Conservation (phyloP, 2,329 filamentous ascomycete species). For the Hypoxylon sp. region DNA sequence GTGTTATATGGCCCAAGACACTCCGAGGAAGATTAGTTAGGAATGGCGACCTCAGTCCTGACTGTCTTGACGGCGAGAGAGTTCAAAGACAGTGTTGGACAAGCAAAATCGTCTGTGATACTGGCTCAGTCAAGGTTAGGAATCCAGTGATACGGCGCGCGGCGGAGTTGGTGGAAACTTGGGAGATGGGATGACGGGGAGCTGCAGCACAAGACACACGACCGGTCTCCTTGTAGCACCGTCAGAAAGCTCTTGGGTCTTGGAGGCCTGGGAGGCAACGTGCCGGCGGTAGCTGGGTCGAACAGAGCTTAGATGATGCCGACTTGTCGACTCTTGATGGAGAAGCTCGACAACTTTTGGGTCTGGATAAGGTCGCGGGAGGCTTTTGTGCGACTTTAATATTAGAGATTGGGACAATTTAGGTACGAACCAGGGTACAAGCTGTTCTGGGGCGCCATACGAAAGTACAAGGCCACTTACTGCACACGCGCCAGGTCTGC, state of each 20-base stretch:
- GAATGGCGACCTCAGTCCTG: slow-evolving; percentile 35
- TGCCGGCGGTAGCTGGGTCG: slow-evolving; percentile 43
- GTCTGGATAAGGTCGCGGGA: slow-evolving; percentile 46
- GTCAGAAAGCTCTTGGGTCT: slow-evolving; percentile 42
- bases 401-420: slow-evolving; percentile 49
- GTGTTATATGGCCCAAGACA: slow-evolving; percentile 39
- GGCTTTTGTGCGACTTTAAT: slow-evolving; percentile 51
- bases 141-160: slow-evolving; percentile 59
- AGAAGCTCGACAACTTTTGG: slow-evolving; percentile 43
- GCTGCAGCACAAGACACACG: slow-evolving; percentile 54
- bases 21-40: slow-evolving; percentile 29
- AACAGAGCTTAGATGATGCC: slow-evolving; percentile 43
- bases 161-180: slow-evolving; percentile 55
- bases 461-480: slow-evolving; percentile 41
- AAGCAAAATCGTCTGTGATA: slow-evolving; percentile 62
- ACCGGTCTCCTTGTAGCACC: slow-evolving; percentile 46
- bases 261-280: slow-evolving; percentile 42
- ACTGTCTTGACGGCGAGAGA: slow-evolving; percentile 40
- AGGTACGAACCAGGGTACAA: slow-evolving; percentile 45
- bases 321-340: slow-evolving; percentile 43
- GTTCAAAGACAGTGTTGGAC: slow-evolving; percentile 56
- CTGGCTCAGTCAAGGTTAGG: slow-evolving; percentile 56
- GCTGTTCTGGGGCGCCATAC: slow-evolving; percentile 42
- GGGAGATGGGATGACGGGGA: slow-evolving; percentile 53
- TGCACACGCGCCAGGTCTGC: slow-evolving; percentile 46